Percentiles rank a stretch among this genome's conserved stretches.
phyloP scores from a whole-genome alignment of 768 basidiomycete genomes.

The Russula sp. region DNA sequence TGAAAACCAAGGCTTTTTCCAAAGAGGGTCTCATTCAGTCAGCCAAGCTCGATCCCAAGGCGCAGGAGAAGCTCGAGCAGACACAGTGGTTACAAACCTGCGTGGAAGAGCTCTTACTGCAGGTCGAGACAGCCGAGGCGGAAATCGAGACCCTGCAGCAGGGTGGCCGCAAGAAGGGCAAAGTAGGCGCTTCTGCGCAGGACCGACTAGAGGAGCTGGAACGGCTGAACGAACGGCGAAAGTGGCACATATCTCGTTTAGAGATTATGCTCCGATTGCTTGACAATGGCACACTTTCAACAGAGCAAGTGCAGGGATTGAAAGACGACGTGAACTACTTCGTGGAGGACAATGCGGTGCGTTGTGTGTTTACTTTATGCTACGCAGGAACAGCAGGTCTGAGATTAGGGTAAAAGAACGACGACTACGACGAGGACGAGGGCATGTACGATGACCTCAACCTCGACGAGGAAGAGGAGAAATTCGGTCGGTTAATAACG shows the following conservation, averaged over 20 bases:
- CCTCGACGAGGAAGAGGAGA: conserved; percentile 94
- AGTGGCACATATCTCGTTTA: conserved; percentile 90
- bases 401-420: conserved; percentile 53
- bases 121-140: conserved; percentile 91
- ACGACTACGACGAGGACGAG: conserved; percentile 95
- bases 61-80: conserved; percentile 91
- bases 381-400: background rate
- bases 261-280: conserved; percentile 90
- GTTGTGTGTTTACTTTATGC: conserved; percentile 32
- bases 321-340: conserved; percentile 97
- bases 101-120: conserved; percentile 88
- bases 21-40: conserved; percentile 96
- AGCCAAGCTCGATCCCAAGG: conserved; percentile 91
- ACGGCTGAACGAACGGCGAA: conserved; percentile 82
- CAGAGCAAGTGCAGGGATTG: conserved; percentile 73
- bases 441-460: conserved; percentile 97
- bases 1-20: conserved; percentile 99
- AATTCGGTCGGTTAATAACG: conserved; percentile 68
- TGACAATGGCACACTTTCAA: conserved; percentile 84
- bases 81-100: conserved; percentile 80
- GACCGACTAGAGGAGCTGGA: conserved; percentile 83
- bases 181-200: conserved; percentile 54
- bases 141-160: conserved; percentile 82
- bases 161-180: conserved; percentile 78
- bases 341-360: conserved; percentile 89